Evolutionary conservation across 1,284 basidiomycete genomes (phyloP), one percentile per base, ranked within the genome.

Genomic region (Microbotryum intermedium): DNA sequence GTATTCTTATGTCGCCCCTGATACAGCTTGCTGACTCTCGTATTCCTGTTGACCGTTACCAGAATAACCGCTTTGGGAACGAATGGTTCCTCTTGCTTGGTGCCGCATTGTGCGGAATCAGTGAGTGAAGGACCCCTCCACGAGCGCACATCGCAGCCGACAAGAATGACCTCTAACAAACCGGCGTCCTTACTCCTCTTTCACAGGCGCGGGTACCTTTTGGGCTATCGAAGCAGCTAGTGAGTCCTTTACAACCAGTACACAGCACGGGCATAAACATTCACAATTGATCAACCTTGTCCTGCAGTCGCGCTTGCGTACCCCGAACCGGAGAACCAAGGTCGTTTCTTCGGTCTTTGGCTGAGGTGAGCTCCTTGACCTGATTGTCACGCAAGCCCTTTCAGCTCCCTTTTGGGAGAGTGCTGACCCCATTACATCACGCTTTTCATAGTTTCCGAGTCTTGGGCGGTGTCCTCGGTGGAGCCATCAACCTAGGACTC

Each of bases 41-140:
- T n/a, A n/a, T n/a, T n/a, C n/a, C n/a, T n/a, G n/a, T n/a, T n/a
- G n/a, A n/a, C n/a, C n/a, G n/a, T n/a, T n/a, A n/a, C 72, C 54
- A 60, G 65, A 72, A 72, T 57, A 67, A 63, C 30, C 57, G 60
- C n/a, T 70, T 61, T 39, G 69, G 61, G 2, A 71, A 53, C 47
- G 70, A 72, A 30, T 76, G 74, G 73, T 70, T 74, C 53, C 62
- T 77, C 25, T 59, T 76, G 26, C 58, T 77, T 5, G 76, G 75
- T 1, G 75, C 75, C 0, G 72, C 68, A 1, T 59, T 73, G 5
- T 77, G 76, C 53, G 76, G 75, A 50, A 64, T 72, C 34, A 20
- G 34, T 39, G 18, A 2, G 34, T 39, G 16, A 39, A n/a, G n/a
- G n/a, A n/a, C n/a, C n/a, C n/a, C 34, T 39, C 34, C 3, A 16